A percentile compares a stretch with the other conserved stretches of the same genome.
These are phyloP conservation scores for Grosmannia serpens DNA, from an alignment of 2,329 filamentous ascomycete species.

Conservation along the genomic window DNA sequence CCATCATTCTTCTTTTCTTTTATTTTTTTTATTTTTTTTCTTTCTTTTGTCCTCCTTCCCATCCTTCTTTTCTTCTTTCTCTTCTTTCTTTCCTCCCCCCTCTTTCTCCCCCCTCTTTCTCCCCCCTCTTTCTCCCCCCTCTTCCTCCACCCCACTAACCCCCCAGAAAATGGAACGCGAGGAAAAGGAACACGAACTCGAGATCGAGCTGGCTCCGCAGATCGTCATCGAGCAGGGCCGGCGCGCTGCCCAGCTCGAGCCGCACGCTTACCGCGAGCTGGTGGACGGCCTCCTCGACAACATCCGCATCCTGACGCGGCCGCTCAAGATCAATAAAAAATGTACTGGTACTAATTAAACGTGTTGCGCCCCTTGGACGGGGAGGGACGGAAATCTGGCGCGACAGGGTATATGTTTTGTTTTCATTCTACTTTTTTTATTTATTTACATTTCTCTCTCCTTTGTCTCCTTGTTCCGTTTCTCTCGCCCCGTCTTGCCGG, in stretches of 20 bases:
- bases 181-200: constrained; percentile 67
- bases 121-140: too few species aligned
- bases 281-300: constrained; percentile 70
- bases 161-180: constrained; percentile 25
- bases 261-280: constrained; percentile 53
- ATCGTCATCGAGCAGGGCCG: constrained; percentile 56
- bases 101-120: too few species aligned
- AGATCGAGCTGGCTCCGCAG: constrained; percentile 59
- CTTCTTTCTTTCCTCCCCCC: too few species aligned
- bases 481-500: too few species aligned
- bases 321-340: neutral
- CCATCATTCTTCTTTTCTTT: neutral
- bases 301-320: constrained; percentile 38
- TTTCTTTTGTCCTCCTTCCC: neutral
- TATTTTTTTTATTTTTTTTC: neutral
- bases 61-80: neutral
- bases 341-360: constrained; percentile 16
- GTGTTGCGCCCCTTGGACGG: neutral
- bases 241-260: constrained; percentile 36
- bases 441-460: neutral
- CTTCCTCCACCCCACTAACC: neutral
- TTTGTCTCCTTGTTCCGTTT: neutral
- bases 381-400: neutral
- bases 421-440: neutral
- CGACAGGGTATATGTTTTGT: neutral